phyloP scores from a whole-genome alignment of 768 basidiomycete species.

The Calocybe gangraenosa region DNA sequence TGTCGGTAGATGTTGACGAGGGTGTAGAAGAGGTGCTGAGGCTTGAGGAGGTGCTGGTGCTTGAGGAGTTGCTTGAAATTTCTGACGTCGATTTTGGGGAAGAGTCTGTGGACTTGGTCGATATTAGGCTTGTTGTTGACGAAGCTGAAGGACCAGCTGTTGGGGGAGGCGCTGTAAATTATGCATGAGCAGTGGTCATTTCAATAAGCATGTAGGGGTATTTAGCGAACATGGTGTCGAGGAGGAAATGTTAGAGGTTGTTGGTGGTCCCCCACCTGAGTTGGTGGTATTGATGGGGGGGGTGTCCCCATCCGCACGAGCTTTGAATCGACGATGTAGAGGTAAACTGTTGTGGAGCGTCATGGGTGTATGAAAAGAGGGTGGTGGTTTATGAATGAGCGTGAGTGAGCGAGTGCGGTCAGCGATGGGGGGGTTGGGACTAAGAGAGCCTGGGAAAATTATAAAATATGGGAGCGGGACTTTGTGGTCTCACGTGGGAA shows the following conservation, averaged over 20 bases:
- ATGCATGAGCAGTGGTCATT: too few relatives aligned
- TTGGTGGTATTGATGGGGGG: too few relatives aligned
- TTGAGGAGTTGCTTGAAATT: conserved; percentile 3
- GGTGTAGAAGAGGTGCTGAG: background rate
- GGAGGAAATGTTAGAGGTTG: too few relatives aligned
- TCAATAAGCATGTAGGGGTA: too few relatives aligned
- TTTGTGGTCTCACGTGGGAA: too few relatives aligned
- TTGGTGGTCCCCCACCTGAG: too few relatives aligned
- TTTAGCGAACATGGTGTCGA: too few relatives aligned
- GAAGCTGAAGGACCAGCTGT: background rate
- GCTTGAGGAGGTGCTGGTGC: conserved; percentile 11
- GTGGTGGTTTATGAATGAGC: conserved; percentile 10
- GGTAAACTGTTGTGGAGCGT: conserved; percentile 24
- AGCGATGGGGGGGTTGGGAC: conserved; percentile 1
- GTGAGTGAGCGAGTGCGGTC: background rate
- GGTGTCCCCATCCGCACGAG: conserved; percentile 6
- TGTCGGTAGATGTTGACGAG: background rate
- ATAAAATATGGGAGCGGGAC: too few relatives aligned
- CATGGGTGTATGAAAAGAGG: conserved; percentile 19
- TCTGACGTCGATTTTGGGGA: background rate
- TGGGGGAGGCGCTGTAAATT: too few relatives aligned
- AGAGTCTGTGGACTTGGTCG: background rate
- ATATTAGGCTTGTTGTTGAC: background rate
- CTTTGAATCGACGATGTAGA: conserved; percentile 23
- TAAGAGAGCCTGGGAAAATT: conserved; percentile 7